These are phyloP conservation scores for Aspergillus diversus DNA, from an alignment of 495 filamentous ascomycete species.

Conservation along the genomic window DNA sequence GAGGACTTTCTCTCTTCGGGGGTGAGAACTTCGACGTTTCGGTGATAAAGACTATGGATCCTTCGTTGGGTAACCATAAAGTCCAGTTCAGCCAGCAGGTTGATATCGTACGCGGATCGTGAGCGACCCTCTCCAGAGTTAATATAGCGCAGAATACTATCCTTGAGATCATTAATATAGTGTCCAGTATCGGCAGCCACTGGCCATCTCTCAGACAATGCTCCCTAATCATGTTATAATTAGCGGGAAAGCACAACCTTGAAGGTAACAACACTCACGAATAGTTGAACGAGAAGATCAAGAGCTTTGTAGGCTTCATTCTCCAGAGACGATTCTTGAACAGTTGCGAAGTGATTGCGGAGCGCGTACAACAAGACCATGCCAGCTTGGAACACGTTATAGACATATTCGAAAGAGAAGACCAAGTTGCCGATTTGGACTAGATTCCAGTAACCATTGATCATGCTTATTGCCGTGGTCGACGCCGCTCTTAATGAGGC, in stretches of 20 bases:
- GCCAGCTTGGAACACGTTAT: neutral
- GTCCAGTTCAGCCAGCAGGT: neutral
- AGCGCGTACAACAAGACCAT: constrained; percentile 1
- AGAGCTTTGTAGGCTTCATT: neutral
- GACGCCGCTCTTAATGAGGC: neutral
- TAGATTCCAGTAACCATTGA: constrained; percentile 2
- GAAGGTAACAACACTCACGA: neutral
- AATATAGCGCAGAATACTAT: neutral
- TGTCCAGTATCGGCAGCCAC: neutral
- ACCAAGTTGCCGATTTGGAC: neutral
- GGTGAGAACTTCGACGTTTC: neutral
- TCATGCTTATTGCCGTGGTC: neutral
- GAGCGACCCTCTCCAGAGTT: neutral
- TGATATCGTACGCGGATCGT: neutral
- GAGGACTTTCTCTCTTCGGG: neutral
- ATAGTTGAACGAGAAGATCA: neutral
- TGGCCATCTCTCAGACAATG: neutral
- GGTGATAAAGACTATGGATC: neutral
- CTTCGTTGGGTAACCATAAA: neutral
- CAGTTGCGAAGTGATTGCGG: neutral
- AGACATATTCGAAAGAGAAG: constrained; percentile 2
- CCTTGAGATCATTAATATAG: neutral
- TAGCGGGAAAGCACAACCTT: neutral
- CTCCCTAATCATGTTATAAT: neutral
- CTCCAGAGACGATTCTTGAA: neutral